Base-by-base conservation (phyloP, 139 green algal genomes). In the Bryopsis sp. region DNA sequence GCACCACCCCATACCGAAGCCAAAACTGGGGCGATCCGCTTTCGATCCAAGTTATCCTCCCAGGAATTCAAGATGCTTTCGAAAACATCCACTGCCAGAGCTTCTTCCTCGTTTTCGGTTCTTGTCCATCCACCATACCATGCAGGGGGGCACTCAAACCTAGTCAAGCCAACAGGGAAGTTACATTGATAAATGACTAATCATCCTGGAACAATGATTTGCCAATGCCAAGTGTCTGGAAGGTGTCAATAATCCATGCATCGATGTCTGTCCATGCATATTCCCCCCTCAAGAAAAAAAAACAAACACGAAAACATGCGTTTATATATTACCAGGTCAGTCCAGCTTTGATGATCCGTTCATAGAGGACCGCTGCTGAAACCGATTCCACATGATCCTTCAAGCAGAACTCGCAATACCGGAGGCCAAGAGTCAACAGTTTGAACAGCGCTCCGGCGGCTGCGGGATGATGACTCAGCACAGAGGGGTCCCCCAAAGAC, bases 401-500 rank as follows among this genome's bases (percentile, higher is more conserved):
- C 2, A 8, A 34, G 58, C 34, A 67, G 61, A 63, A 28, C 2
- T 39, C 46, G 31, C 67, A 62, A 64, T 77, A 79, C 11, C 58
- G 39, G 59, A 90, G 71, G 15, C 70, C 75, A 34, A 89, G 76
- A 35, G 34, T 68, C 60, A 88, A 68, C 48, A 91, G 78, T 32
- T 82, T 79, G 74, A 88, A 89, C 46, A 71, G 72, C 1, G 83
- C 48, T 2, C 74, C 78, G 1, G 46, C 68, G 24, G 86, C 79
- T 32, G 85, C 79, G 35, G 86, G 81, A 75, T 90, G 85, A 24
- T 61, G 74, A 35, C 72, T 76, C 37, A 92, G 78, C 0, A 26
- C n/a, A 24, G 66, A 37, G 0, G 61, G 39, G 28, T 70, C 8
- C 5, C 48, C 38, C 50, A 91, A 76, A 0, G 79, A 76, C 31